A percentile compares a stretch with the other conserved stretches of the same genome.
These are phyloP conservation scores for Penicillium silybi DNA, from an alignment of 495 filamentous ascomycete genomes.

Conservation along the genomic window DNA sequence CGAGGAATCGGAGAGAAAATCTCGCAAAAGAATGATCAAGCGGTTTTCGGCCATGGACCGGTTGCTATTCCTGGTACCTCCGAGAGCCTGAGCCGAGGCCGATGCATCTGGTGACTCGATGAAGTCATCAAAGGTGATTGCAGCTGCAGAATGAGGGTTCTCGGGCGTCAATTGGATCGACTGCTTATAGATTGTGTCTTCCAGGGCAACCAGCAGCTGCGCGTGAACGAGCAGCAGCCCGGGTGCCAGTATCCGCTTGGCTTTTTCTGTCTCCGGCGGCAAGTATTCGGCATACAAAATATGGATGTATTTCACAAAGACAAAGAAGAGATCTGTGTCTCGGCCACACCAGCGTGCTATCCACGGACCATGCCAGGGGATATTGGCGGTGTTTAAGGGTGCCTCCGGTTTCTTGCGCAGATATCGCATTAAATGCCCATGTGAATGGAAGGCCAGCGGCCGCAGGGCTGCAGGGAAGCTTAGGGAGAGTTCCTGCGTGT, in stretches of 20 bases:
- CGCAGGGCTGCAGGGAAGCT: constrained; percentile 72
- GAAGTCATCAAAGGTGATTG: constrained; percentile 73
- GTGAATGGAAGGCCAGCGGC: constrained; percentile 66
- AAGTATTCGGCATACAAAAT: constrained; percentile 79
- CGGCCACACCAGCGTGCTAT: constrained; percentile 79
- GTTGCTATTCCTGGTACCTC: constrained; percentile 59
- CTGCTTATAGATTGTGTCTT: constrained; percentile 77
- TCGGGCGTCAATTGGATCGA: constrained; percentile 49
- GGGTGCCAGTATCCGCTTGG: constrained; percentile 62
- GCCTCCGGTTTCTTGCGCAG: constrained; percentile 64
- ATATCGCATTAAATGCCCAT: constrained; percentile 56
- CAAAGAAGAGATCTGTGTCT: constrained; percentile 90
- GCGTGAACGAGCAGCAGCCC: constrained; percentile 81
- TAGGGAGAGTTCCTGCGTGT: constrained; percentile 54
- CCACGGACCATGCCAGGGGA: constrained; percentile 87
- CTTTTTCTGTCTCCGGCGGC: constrained; percentile 60
- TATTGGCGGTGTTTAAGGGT: constrained; percentile 65
- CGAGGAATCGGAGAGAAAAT: constrained; percentile 73
- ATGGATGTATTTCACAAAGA: constrained; percentile 90
- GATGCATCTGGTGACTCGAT: constrained; percentile 66
- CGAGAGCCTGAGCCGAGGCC: constrained; percentile 61
- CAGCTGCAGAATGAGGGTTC: constrained; percentile 51
- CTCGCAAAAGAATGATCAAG: constrained; percentile 78
- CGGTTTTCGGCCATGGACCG: constrained; percentile 91
- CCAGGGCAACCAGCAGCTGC: constrained; percentile 76